phyloP scores from a whole-genome alignment of 2,329 filamentous ascomycete genomes.

The Zarea fungicola region DNA sequence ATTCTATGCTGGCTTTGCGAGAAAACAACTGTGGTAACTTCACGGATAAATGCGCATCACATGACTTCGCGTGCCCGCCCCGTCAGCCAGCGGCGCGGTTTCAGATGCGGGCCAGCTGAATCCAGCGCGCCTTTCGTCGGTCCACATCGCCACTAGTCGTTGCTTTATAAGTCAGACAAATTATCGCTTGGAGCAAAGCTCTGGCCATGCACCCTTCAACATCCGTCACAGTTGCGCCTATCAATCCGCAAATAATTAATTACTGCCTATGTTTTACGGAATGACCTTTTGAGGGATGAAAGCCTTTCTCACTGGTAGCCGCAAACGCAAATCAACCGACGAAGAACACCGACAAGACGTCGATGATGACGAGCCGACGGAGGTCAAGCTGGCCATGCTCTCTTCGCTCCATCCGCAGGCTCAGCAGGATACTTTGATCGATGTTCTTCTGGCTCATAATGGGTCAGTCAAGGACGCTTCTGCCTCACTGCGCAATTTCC shows the following conservation, averaged over 20 bases:
- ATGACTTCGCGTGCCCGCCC: conserved; percentile 24
- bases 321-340: conserved; percentile 43
- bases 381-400: conserved; percentile 80
- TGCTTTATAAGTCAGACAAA: conserved; percentile 5
- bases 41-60: conserved; percentile 18
- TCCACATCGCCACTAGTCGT: neutral
- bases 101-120: neutral
- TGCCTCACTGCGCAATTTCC: conserved; percentile 41
- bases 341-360: conserved; percentile 25
- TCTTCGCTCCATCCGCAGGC: conserved; percentile 66
- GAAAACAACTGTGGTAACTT: no score
- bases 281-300: conserved; percentile 42
- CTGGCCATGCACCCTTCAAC: conserved; percentile 3
- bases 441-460: conserved; percentile 70
- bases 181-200: neutral
- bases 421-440: conserved; percentile 65
- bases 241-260: no score
- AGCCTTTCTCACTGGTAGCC: conserved; percentile 47
- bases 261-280: no score
- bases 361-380: conserved; percentile 70
- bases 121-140: neutral
- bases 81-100: neutral
- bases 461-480: conserved; percentile 68
- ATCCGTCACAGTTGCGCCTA: no score
- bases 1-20: no score